phyloP scores from a whole-genome alignment of 768 basidiomycete species.

The Chalciporus chontae region DNA sequence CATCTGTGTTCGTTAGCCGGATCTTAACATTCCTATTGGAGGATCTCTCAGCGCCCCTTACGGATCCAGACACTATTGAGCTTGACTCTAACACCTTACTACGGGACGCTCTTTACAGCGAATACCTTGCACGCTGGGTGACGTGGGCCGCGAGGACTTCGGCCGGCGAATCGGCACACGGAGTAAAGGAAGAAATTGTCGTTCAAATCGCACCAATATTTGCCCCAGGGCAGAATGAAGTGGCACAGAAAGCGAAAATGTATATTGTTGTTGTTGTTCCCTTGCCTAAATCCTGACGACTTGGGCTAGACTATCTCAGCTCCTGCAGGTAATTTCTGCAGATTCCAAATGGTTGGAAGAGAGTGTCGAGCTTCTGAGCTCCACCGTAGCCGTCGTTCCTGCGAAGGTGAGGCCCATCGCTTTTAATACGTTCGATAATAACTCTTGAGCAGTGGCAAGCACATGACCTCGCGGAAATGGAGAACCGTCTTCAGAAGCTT shows the following conservation, averaged over 20 bases:
- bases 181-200: constrained; percentile 47
- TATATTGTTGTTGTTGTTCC: constrained; percentile 20
- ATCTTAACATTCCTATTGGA: constrained; percentile 39
- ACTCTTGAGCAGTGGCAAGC: constrained; percentile 47
- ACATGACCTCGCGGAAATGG: constrained; percentile 52
- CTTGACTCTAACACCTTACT: constrained; percentile 17
- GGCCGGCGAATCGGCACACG: constrained; percentile 30
- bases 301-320: constrained; percentile 19
- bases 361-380: constrained; percentile 16
- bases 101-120: constrained; percentile 45
- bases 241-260: constrained; percentile 30
- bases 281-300: constrained; percentile 6
- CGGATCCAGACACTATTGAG: constrained; percentile 16
- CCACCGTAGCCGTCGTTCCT: constrained; percentile 2
- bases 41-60: constrained; percentile 10
- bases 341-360: constrained; percentile 20
- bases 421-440: not conserved
- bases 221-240: constrained; percentile 34
- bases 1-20: constrained; percentile 42
- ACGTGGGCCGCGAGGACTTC: constrained; percentile 53
- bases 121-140: constrained; percentile 68
- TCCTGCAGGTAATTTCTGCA: constrained; percentile 17
- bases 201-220: constrained; percentile 46
- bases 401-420: constrained; percentile 13
- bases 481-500: constrained; percentile 44